A percentile compares a stretch with the other conserved stretches of the same genome.
phyloP scores from a whole-genome alignment of 805 yeast species.

The Candida sithepensis region DNA sequence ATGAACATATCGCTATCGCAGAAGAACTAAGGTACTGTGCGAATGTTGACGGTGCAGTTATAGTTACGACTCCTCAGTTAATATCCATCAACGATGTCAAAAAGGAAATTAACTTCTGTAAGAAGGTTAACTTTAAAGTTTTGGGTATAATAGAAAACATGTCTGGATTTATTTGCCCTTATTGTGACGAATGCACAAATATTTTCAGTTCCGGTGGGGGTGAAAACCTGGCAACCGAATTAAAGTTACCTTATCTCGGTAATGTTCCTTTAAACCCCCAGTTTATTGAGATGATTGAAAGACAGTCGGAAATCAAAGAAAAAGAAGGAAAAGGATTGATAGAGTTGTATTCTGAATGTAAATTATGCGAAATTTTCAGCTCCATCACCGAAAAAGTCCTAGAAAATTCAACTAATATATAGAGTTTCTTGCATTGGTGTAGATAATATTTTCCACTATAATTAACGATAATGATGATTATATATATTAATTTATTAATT shows the following conservation, averaged over 20 bases:
- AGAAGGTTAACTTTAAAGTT: constrained; percentile 73
- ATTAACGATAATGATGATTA: background rate
- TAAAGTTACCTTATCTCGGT: constrained; percentile 70
- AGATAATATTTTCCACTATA: background rate
- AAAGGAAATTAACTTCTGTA: constrained; percentile 90
- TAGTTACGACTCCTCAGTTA: constrained; percentile 95
- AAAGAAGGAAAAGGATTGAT: constrained; percentile 33
- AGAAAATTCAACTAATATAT: constrained; percentile 4
- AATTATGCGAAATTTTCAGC: constrained; percentile 41
- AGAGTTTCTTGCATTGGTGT: background rate
- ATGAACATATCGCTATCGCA: constrained; percentile 95
- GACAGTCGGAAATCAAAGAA: constrained; percentile 60
- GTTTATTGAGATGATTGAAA: constrained; percentile 85
- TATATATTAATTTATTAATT: no score
- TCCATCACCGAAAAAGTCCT: constrained; percentile 40
- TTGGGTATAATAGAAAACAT: constrained; percentile 92
- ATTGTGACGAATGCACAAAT: constrained; percentile 87
- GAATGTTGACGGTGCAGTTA: constrained; percentile 84
- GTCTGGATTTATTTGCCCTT: constrained; percentile 96
- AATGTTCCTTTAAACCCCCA: constrained; percentile 90
- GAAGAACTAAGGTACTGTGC: constrained; percentile 72
- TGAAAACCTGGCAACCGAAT: constrained; percentile 55
- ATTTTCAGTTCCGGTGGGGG: constrained; percentile 97
- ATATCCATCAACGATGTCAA: constrained; percentile 93
- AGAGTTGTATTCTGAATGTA: constrained; percentile 35